Conservation (phyloP, 2,329 filamentous ascomycete species). For the Aspergillus costaricaensis region DNA sequence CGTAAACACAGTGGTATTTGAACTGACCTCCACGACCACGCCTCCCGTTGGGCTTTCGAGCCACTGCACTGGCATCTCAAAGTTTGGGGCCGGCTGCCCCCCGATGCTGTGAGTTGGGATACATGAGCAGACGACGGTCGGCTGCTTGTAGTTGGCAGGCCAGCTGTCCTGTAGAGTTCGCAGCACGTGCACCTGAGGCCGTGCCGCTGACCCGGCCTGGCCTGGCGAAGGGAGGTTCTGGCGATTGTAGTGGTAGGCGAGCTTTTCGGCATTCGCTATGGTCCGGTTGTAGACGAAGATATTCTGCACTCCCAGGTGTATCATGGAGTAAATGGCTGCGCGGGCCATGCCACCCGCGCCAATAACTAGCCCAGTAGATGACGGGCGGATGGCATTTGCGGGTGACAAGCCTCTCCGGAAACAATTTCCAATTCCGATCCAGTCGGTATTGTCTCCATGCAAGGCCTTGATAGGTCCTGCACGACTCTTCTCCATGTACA, state of each 20-base stretch:
- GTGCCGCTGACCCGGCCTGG: slow-evolving; percentile 18
- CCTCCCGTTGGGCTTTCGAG: slow-evolving; percentile 43
- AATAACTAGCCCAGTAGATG: slow-evolving; percentile 60
- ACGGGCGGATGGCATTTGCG: slow-evolving; percentile 63
- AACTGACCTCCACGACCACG: slow-evolving; percentile 44
- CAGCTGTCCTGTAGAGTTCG: slow-evolving; percentile 33
- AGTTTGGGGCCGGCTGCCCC: slow-evolving; percentile 38
- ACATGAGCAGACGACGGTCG: slow-evolving; percentile 42
- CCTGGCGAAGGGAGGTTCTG: slow-evolving; percentile 29
- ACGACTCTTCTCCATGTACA: slow-evolving; percentile 61
- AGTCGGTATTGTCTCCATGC: slow-evolving; percentile 80
- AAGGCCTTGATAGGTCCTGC: slow-evolving; percentile 68
- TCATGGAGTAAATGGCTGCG: slow-evolving; percentile 44
- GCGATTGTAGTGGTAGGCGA: slow-evolving; percentile 40
- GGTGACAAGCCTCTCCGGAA: slow-evolving; percentile 72
- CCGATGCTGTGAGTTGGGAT: slow-evolving; percentile 42
- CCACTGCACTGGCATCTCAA: slow-evolving; percentile 40
- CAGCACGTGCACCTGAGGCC: slow-evolving; percentile 32
- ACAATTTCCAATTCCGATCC: slow-evolving; percentile 75
- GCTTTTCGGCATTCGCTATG: slow-evolving; percentile 35
- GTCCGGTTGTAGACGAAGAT: slow-evolving; percentile 44
- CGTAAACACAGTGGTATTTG: not conserved
- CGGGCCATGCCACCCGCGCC: slow-evolving; percentile 58
- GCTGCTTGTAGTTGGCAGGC: slow-evolving; percentile 38
- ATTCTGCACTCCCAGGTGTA: slow-evolving; percentile 41